Percentiles rank a stretch among this genome's conserved stretches.
Conservation (phyloP, 495 filamentous ascomycete genomes). For the Xylaria palmicola region DNA sequence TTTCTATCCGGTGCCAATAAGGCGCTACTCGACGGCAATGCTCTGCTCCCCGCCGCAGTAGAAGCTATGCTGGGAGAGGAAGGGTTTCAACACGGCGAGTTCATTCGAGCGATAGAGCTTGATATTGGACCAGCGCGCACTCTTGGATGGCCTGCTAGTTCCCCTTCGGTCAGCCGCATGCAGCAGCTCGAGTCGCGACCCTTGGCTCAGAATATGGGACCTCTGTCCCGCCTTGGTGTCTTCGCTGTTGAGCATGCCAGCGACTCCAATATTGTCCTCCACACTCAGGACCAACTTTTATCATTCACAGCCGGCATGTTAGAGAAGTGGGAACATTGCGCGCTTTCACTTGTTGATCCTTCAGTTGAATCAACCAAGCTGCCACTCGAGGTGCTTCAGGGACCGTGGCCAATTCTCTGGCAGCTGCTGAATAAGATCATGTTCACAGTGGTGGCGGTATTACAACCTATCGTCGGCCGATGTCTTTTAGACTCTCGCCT, state of each 20-base stretch:
- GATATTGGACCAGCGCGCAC: slow-evolving; percentile 68
- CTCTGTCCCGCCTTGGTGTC: slow-evolving; percentile 72
- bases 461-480: slow-evolving; percentile 71
- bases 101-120: slow-evolving; percentile 71
- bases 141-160: slow-evolving; percentile 69
- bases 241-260: slow-evolving; percentile 67
- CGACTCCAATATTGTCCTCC: slow-evolving; percentile 60
- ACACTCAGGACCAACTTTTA: slow-evolving; percentile 67
- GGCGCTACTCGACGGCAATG: slow-evolving; percentile 66
- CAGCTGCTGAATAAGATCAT: slow-evolving; percentile 75
- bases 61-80: slow-evolving; percentile 64
- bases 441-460: slow-evolving; percentile 73
- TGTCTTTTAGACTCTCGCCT: slow-evolving; percentile 47
- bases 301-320: slow-evolving; percentile 69
- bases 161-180: slow-evolving; percentile 57
- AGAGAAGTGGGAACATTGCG: slow-evolving; percentile 81
- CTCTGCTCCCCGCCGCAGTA: slow-evolving; percentile 68
- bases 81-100: slow-evolving; percentile 80
- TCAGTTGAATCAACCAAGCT: slow-evolving; percentile 71
- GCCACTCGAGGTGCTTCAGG: slow-evolving; percentile 64
- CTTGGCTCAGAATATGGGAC: slow-evolving; percentile 73
- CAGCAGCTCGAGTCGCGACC: slow-evolving; percentile 63
- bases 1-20: slow-evolving; percentile 62
- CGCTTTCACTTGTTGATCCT: slow-evolving; percentile 77
- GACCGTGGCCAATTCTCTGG: slow-evolving; percentile 78